A percentile compares a stretch with the other conserved stretches of the same genome.
Evolutionary conservation across 352 stramenopile genomes (phyloP).

Genomic region (Pythium vanterpoolii): DNA sequence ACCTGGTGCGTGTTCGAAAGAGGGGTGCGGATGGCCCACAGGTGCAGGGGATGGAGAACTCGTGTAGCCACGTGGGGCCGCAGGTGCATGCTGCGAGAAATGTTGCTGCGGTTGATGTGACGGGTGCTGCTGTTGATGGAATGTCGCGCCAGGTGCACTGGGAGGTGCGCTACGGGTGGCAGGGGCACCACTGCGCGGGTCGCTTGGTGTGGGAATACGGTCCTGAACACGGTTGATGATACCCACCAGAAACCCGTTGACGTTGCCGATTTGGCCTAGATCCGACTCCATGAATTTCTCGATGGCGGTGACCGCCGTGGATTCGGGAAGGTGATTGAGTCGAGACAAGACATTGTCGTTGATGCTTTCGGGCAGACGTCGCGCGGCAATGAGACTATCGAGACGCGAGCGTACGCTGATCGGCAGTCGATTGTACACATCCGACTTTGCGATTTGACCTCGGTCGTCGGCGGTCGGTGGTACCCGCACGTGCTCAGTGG

Average conservation of each 20-base stretch:
- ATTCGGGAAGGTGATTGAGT: constrained; percentile 64
- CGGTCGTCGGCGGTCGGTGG: background rate
- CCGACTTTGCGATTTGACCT: constrained; percentile 26
- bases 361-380: constrained; percentile 49
- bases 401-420: constrained; percentile 43
- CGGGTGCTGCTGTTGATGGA: constrained; percentile 5
- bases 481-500: background rate
- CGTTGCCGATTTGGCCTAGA: constrained; percentile 66
- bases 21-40: background rate
- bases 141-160: constrained; percentile 2
- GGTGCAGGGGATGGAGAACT: background rate
- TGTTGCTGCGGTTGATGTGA: constrained; percentile 7
- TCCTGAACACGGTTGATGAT: constrained; percentile 86
- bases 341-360: constrained; percentile 78
- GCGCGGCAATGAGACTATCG: constrained; percentile 50
- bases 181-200: background rate
- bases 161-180: background rate
- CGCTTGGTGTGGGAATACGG: constrained; percentile 17
- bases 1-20: constrained; percentile 16
- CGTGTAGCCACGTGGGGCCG: constrained; percentile 1
- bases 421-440: constrained; percentile 61
- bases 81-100: background rate
- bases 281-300: constrained; percentile 82
- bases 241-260: constrained; percentile 77
- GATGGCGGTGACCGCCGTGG: constrained; percentile 55